Evolutionary conservation across 1,284 basidiomycete species (phyloP).

Genomic region (Laetiporus sulphureus): DNA sequence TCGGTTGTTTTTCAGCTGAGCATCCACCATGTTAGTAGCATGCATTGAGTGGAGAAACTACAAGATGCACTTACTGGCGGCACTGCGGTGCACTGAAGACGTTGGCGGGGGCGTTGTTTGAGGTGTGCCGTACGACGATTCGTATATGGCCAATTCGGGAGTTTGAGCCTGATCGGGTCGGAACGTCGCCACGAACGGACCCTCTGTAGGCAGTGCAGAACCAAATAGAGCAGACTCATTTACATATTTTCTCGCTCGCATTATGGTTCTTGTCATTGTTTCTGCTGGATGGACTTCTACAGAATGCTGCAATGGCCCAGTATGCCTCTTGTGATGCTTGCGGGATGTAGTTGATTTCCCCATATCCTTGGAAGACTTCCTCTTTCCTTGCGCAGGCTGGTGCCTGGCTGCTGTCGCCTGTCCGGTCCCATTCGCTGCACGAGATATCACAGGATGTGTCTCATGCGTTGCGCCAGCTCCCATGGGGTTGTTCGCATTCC

Average conservation of each 20-base stretch:
- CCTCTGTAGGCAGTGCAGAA: background rate
- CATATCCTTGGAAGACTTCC: slow-evolving; percentile 14
- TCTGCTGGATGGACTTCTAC: background rate
- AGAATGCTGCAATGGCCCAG: background rate
- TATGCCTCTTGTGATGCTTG: slow-evolving; percentile 4
- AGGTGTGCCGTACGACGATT: too few relatives aligned
- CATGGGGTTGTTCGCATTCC: slow-evolving; percentile 6
- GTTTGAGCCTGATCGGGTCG: too few relatives aligned
- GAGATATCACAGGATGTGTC: background rate
- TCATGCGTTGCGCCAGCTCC: slow-evolving; percentile 2
- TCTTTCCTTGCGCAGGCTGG: slow-evolving; percentile 1
- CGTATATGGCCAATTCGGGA: too few relatives aligned
- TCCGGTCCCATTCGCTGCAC: background rate
- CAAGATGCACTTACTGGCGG: background rate
- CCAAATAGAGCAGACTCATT: background rate
- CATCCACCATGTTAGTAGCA: background rate
- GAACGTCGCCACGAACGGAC: background rate
- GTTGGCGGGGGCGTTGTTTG: too few relatives aligned
- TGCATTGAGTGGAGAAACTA: background rate
- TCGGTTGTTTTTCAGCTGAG: slow-evolving; percentile 8
- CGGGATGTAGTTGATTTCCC: slow-evolving; percentile 8
- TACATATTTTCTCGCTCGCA: background rate
- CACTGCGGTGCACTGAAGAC: too few relatives aligned
- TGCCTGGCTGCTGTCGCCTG: background rate
- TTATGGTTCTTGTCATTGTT: background rate